phyloP scores from a whole-genome alignment of 139 green algal genomes.

The Picochlorum sp. region DNA sequence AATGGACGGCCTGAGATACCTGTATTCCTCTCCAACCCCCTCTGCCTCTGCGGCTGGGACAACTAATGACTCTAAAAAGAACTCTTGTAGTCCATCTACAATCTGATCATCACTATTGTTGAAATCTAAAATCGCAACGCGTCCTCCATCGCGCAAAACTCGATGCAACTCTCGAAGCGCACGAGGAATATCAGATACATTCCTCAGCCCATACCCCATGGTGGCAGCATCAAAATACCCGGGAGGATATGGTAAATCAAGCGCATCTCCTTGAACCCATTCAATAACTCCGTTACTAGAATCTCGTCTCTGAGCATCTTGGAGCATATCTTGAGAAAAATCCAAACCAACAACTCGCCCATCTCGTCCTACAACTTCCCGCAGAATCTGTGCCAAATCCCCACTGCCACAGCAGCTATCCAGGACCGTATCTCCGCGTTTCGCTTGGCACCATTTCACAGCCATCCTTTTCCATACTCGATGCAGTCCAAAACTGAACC shows the following conservation, averaged over 20 bases:
- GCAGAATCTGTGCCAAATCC: slow-evolving; percentile 79
- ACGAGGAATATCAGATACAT: slow-evolving; percentile 61
- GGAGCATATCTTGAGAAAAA: slow-evolving; percentile 85
- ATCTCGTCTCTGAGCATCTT: slow-evolving; percentile 32
- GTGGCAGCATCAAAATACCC: slow-evolving; percentile 80
- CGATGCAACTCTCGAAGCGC: slow-evolving; percentile 68
- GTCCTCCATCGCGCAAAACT: slow-evolving; percentile 70
- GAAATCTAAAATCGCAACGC: slow-evolving; percentile 90
- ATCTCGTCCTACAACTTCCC: slow-evolving; percentile 58
- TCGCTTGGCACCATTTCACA: slow-evolving; percentile 74
- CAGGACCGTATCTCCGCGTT: slow-evolving; percentile 45
- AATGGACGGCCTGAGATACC: slow-evolving; percentile 86
- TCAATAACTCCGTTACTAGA: slow-evolving; percentile 6
- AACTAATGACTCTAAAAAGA: slow-evolving; percentile 70
- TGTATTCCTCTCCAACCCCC: slow-evolving; percentile 77
- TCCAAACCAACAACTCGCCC: slow-evolving; percentile 86
- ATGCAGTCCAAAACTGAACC: slow-evolving; percentile 86
- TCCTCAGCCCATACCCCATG: slow-evolving; percentile 94
- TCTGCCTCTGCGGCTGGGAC: slow-evolving; percentile 69
- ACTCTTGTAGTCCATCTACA: slow-evolving; percentile 51
- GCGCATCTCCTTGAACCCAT: slow-evolving; percentile 91
- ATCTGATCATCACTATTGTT: slow-evolving; percentile 72
- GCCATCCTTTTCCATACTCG: slow-evolving; percentile 90
- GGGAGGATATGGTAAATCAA: slow-evolving; percentile 76
- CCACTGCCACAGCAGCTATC: slow-evolving; percentile 94